Percentiles rank a stretch among this genome's conserved stretches.
These are phyloP conservation scores for Diaporthe helianthi DNA, from an alignment of 2,329 filamentous ascomycete species.

Conservation along the genomic window DNA sequence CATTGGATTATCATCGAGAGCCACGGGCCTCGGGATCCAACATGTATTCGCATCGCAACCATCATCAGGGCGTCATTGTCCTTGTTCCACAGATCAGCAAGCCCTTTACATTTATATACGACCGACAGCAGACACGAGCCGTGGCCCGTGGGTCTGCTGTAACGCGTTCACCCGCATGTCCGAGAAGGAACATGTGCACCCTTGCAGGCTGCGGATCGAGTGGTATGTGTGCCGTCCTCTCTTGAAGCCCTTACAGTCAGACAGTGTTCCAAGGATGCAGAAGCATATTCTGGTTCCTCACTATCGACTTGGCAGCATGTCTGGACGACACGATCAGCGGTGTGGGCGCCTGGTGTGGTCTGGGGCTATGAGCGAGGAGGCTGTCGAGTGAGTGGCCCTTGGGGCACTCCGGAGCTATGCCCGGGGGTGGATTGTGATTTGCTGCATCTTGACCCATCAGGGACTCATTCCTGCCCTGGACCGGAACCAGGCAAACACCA, in stretches of 20 bases:
- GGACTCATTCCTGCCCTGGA: neutral
- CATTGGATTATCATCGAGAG: neutral
- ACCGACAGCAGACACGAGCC: too few species aligned
- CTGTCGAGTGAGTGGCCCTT: neutral
- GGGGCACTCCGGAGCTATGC: neutral
- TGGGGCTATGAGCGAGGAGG: neutral
- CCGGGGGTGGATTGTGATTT: neutral
- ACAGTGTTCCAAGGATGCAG: neutral
- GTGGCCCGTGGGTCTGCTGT: neutral
- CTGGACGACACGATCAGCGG: neutral
- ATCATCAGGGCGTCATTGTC: neutral
- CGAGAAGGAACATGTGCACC: neutral
- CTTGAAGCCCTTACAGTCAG: too few species aligned
- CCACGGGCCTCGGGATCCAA: neutral
- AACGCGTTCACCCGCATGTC: neutral
- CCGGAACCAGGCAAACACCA: neutral
- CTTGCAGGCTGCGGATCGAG: neutral
- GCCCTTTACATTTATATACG: neutral
- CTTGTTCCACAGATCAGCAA: neutral
- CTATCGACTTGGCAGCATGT: slow-evolving; percentile 11
- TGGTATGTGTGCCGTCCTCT: neutral
- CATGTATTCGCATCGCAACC: neutral
- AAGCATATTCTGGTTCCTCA: neutral
- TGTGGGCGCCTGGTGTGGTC: neutral
- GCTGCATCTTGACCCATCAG: neutral